These are phyloP conservation scores for Pulveroboletus sp. DNA, from an alignment of 768 basidiomycete genomes.

Conservation along the genomic window DNA sequence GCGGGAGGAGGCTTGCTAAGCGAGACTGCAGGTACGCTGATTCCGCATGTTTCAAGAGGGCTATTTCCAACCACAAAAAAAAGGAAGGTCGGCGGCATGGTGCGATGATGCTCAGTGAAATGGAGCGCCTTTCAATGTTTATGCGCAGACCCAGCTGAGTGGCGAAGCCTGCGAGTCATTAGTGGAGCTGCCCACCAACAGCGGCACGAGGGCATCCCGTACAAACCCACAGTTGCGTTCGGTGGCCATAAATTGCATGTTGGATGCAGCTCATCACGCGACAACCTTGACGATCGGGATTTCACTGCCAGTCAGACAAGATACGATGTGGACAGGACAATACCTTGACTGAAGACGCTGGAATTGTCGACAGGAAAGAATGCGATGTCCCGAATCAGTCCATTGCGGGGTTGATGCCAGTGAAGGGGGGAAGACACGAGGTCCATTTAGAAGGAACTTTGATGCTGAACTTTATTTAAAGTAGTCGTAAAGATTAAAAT, in stretches of 20 bases:
- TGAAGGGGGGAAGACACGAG: slow-evolving; percentile 18
- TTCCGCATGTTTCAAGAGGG: slow-evolving; percentile 18
- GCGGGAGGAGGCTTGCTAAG: slow-evolving; percentile 25
- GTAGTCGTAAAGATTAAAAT: slow-evolving; percentile 9
- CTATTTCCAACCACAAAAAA: slow-evolving; percentile 14
- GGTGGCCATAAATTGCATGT: neutral
- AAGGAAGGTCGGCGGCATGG: slow-evolving; percentile 3
- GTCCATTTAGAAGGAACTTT: neutral
- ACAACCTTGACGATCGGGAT: slow-evolving; percentile 13
- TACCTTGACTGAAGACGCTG: slow-evolving; percentile 6
- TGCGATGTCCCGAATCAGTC: slow-evolving; percentile 9
- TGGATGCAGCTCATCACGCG: slow-evolving; percentile 11
- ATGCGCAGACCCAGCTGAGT: slow-evolving; percentile 7
- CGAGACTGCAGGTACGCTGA: slow-evolving; percentile 22
- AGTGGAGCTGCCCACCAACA: slow-evolving; percentile 1
- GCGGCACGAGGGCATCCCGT: neutral
- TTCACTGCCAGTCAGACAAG: slow-evolving; percentile 11
- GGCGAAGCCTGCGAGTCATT: neutral
- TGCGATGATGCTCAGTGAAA: slow-evolving; percentile 10
- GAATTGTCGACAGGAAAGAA: slow-evolving; percentile 12
- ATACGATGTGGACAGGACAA: slow-evolving; percentile 17
- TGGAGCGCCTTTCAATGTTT: slow-evolving; percentile 8
- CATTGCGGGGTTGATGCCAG: slow-evolving; percentile 25
- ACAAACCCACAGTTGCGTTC: too few species aligned
- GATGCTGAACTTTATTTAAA: slow-evolving; percentile 27